Evolutionary conservation across 495 filamentous ascomycete species (phyloP).

Genomic region (Neurospora terricola): DNA sequence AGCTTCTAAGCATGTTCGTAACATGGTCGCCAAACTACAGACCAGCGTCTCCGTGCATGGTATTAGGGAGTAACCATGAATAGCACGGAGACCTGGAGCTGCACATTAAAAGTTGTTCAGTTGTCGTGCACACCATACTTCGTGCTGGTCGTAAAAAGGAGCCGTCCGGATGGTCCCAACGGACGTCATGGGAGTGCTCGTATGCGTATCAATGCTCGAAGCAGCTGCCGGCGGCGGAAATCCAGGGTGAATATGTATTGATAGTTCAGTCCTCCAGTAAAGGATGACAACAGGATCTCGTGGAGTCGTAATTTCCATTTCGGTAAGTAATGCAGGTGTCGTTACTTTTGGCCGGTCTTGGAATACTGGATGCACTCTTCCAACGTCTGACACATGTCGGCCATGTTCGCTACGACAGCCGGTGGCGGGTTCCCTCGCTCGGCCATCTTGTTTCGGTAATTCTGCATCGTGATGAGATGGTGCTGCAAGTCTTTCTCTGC

Average conservation of each 20-base stretch:
- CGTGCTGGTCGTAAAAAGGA: background rate
- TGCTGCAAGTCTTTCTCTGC: slow-evolving; percentile 13
- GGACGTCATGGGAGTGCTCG: background rate
- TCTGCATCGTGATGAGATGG: slow-evolving; percentile 7
- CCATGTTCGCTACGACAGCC: background rate
- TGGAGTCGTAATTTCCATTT: background rate
- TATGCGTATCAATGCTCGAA: background rate
- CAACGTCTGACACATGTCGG: background rate
- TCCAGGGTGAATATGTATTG: background rate
- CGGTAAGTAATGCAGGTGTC: background rate
- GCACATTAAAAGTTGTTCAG: background rate
- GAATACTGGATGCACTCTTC: background rate
- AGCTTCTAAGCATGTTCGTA: background rate
- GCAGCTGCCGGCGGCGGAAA: background rate
- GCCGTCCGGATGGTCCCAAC: background rate
- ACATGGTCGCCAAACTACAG: background rate
- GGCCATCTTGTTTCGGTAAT: background rate
- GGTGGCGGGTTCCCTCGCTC: background rate
- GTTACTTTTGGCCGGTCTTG: background rate
- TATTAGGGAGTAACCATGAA: background rate
- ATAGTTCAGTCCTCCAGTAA: background rate
- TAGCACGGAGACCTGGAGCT: background rate
- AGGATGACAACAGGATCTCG: background rate
- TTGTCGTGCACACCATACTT: background rate
- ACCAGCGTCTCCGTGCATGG: background rate